phyloP scores from a whole-genome alignment of 148 eudicot species.

The Rhododendron mucronatum region DNA sequence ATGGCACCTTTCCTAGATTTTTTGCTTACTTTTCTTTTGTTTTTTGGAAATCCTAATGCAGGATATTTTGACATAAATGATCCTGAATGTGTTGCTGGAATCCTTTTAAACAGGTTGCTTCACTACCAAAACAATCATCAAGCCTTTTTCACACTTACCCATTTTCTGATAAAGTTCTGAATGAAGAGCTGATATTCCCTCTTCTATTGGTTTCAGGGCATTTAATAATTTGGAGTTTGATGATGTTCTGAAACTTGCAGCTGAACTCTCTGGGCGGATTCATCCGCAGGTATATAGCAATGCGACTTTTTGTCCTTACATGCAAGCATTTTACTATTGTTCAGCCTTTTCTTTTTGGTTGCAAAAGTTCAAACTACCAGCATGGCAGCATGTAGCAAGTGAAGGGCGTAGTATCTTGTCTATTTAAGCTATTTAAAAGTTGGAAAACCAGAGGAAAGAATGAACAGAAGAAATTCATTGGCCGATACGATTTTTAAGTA shows the following conservation, averaged over 20 bases:
- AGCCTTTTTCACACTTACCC: background rate
- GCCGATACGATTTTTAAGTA: background rate
- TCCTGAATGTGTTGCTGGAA: constrained; percentile 40
- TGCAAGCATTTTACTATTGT: background rate
- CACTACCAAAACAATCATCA: background rate
- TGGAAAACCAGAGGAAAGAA: background rate
- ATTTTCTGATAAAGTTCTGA: background rate
- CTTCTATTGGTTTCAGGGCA: constrained; percentile 37
- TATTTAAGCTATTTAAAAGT: background rate
- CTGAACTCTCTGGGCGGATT: constrained; percentile 84
- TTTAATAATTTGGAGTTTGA: constrained; percentile 57
- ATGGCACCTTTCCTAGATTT: background rate
- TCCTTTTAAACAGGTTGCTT: constrained; percentile 52
- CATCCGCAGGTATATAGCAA: constrained; percentile 55
- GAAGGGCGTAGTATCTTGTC: background rate
- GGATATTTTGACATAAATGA: constrained; percentile 17
- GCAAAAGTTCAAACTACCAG: background rate
- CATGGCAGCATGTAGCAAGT: background rate
- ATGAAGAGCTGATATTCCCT: background rate
- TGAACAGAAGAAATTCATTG: background rate
- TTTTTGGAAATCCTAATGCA: constrained; percentile 21
- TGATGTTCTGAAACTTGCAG: constrained; percentile 80
- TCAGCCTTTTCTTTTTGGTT: background rate
- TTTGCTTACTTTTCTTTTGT: background rate
- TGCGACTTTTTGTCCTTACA: background rate